Evolutionary conservation across 1,139 yeast genomes (phyloP), one percentile per base, ranked within the genome.

Genomic region (Hemisphaericaspora subhashii): DNA sequence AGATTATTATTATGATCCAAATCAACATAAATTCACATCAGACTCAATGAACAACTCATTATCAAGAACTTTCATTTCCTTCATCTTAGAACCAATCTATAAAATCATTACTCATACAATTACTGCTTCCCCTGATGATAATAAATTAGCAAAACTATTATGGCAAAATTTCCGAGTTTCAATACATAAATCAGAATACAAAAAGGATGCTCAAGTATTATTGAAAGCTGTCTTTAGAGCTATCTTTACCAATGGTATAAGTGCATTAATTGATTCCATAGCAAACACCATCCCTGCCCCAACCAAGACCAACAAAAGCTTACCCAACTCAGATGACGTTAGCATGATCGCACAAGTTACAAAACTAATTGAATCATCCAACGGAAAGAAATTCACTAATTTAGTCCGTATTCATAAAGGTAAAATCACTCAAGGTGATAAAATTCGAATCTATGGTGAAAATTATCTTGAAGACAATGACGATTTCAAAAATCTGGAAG

Each of bases 1-100:
- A 0, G 83, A 85, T 47, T 55, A 80, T 11, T 83, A 71, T 52
- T 86, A 66, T 52, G 64, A 79, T 39, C 54, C 66, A 1, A 55
- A 57, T 0, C 52, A 60, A 0, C 67, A 73, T 21, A 71, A 64
- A 41, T 82, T 88, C 50, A 60, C 74, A 0, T 58, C 59, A 0
- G 57, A 59, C 27, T 60, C 72, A 1, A 45, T 54, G 4, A 59
- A 57, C 5, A 55, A 58, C 3, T 41, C 57, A 1, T 42, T 57
- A 2, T 58, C 68, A 16, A 62, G 88, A 40, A 63, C 90, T 0
- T 90, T 90, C 57, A 75, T 79, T 11, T 73, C 76, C 42, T 85
- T 89, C 48, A 70, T 92, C 8, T 64, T 89, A 13, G 81, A 78
- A 14, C 98, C 98, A 0, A 53, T 94, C 5, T 92, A 90, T 63